Base-by-base conservation (phyloP, 805 yeast species). In the Ogataea trehaloabstinens region DNA sequence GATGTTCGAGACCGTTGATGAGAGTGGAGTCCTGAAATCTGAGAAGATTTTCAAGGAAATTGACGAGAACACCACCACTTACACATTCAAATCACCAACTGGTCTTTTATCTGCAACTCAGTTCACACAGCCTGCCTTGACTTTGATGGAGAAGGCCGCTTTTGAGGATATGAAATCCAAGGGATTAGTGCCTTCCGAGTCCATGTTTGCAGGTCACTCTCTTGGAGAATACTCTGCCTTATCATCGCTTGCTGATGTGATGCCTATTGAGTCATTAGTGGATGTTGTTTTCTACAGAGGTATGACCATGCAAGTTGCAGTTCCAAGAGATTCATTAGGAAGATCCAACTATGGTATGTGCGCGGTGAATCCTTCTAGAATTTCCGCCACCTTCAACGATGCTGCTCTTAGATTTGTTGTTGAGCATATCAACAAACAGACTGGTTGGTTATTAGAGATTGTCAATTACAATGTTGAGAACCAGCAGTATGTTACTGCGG, bases 221-320 rank as follows among this genome's bases (percentile, higher is more conserved):
- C 79, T 93, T 55, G 99, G 99, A 73, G 99, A 93, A 69, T 93
- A 93, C 66, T 93, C 97, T 52, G 98, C 99, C 12, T 77, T 93
- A 60, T 88, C 98, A 13, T 89, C 99, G 19, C 74, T 93, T 58
- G 99, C 96, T 38, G 96, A 93, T 63, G 97, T 95, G 43, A 91
- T 93, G 98, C 96, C 98, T 34, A 89, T 93, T 55, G 99, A 93
- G 71, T 85, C 95, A 5, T 75, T 91, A 53, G 97, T 91, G 47
- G 98, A 91, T 66, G 95, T 91, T 65, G 98, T 91, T 38, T 93
- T 93, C 78, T 95, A 93, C 78, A 84, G 99, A 75, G 99, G 99
- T 78, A 93, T 93, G 98, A 95, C 99, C 35, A 93, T 93, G 99
- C 99, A 93, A 74, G 99, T 93, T 51, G 99, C 99, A 34, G 99